Evolutionary conservation across 2,329 filamentous ascomycete species (phyloP).

Genomic region (Claviceps sorghi): DNA sequence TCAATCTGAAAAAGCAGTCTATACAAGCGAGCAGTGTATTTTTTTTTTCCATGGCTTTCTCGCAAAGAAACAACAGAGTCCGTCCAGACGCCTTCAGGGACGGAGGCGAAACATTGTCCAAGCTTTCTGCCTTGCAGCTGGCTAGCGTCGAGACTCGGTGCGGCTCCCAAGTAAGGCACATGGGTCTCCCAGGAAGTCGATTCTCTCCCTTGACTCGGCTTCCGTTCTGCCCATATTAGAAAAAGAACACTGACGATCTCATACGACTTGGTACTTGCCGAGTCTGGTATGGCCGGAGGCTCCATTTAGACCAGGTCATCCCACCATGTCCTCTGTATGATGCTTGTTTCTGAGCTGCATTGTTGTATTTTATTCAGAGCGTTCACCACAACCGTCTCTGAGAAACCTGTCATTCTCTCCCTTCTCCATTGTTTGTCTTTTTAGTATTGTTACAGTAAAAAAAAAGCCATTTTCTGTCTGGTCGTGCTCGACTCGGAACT

Average conservation of each 20-base stretch:
- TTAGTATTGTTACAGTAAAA: neutral
- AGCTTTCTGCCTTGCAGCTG: neutral
- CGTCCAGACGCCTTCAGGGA: neutral
- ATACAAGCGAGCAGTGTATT: neutral
- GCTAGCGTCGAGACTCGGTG: neutral
- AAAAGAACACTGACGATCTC: neutral
- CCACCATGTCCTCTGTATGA: neutral
- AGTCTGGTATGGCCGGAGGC: neutral
- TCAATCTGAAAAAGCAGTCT: neutral
- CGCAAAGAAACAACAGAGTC: too few species aligned
- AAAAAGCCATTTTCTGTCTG: neutral
- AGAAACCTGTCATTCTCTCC: neutral
- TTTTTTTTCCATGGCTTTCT: neutral
- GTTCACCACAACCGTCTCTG: neutral
- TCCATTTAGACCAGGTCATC: slow-evolving; percentile 3
- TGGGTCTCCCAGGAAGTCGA: neutral
- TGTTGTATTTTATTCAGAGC: neutral
- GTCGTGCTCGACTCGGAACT: neutral
- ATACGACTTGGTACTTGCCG: neutral
- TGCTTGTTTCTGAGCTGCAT: neutral
- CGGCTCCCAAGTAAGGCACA: neutral
- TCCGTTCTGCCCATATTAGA: neutral
- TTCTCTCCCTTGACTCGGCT: neutral
- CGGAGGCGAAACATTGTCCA: neutral
- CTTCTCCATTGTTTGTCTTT: neutral